Base-by-base conservation (phyloP, 164 flowering plant species). In the Houttuynia cordata region DNA sequence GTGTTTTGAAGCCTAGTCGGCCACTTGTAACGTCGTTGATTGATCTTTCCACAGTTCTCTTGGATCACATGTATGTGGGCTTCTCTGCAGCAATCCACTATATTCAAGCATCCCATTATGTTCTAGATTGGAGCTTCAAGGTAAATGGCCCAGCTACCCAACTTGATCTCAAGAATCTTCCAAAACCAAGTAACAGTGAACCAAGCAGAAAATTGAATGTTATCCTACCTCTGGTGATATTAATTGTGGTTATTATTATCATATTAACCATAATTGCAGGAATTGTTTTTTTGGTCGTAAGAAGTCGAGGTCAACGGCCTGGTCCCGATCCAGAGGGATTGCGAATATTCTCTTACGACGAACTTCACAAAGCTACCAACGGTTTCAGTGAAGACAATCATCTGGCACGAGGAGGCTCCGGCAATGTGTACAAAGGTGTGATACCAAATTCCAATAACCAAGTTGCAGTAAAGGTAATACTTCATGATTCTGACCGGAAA, bases 31-130 rank as follows among this genome's bases (percentile, higher is more conserved):
- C 90, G 4, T 73, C 62, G 13, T 49, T 60, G 0, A 70, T 78
- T 8, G 83, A 89, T 72, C 78, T 90, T 4, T 80, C 90, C 0
- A 64, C 74, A 8, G 23, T 77, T 64, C 47, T 82, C 24, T 4
- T 52, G 17, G 76, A 79, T 1, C 54, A 25, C 51, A 83, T 85
- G 95, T 87, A 75, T 52, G 84, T 84, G 4, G 97, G 97, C 9
- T 90, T 87, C 74, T 83, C 97, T 19, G 67, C 90, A 9, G 75
- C 94, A 8, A 85, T 92, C 20, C 87, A 88, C 5, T 20, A 67
- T 52, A 74, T 81, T 10, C 63, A 78, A 6, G 57, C 62, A 13
- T 60, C 61, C 19, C 72, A 71, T 53, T 71, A 71, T 41, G 39
- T 77, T 7, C 20, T 67, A 6, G 75, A 75, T 24, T 77, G 80